Percentiles rank a stretch among this genome's conserved stretches.
phyloP scores from a whole-genome alignment of 2,329 filamentous ascomycete species.

The Paecilomyces variotii region DNA sequence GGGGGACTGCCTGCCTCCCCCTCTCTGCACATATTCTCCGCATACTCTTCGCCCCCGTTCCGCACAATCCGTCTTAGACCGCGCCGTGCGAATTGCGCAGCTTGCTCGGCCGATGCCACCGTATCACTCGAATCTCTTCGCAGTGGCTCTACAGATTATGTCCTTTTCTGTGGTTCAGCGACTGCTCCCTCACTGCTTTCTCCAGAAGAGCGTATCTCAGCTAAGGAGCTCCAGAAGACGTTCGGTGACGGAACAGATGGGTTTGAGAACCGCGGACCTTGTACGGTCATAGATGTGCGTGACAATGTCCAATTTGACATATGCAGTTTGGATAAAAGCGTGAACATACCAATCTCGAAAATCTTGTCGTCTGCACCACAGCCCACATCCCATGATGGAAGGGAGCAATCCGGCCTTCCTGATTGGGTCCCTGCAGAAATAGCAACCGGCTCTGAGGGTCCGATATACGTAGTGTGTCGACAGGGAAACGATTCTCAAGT shows the following conservation, averaged over 20 bases:
- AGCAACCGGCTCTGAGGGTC: slow-evolving; percentile 15
- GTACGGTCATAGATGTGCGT: slow-evolving; percentile 71
- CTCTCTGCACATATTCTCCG: slow-evolving; percentile 36
- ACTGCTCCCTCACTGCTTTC: slow-evolving; percentile 49
- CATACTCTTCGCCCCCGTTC: slow-evolving; percentile 47
- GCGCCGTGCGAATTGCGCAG: slow-evolving; percentile 62
- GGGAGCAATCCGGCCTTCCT: slow-evolving; percentile 7
- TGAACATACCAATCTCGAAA: slow-evolving; percentile 48
- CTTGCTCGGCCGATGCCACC: slow-evolving; percentile 58
- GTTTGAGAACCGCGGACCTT: slow-evolving; percentile 15
- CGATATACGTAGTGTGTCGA: slow-evolving; percentile 40
- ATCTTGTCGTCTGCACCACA: slow-evolving; percentile 24
- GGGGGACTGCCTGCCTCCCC: slow-evolving; percentile 15
- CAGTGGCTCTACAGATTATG: slow-evolving; percentile 68
- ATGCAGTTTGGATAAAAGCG: slow-evolving; percentile 63
- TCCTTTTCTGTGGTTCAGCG: slow-evolving; percentile 70
- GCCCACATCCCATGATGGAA: background rate
- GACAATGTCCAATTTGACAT: slow-evolving; percentile 80
- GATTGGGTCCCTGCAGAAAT: slow-evolving; percentile 22
- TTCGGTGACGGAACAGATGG: slow-evolving; percentile 4
- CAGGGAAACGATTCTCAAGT: slow-evolving; percentile 44
- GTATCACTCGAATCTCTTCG: slow-evolving; percentile 57
- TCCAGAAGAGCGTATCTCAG: slow-evolving; percentile 60
- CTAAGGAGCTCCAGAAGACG: slow-evolving; percentile 47
- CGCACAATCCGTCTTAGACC: slow-evolving; percentile 66